A percentile compares a stretch with the other conserved stretches of the same genome.
Conservation (phyloP, 2,329 filamentous ascomycete genomes). For the Leptographium procerum region DNA sequence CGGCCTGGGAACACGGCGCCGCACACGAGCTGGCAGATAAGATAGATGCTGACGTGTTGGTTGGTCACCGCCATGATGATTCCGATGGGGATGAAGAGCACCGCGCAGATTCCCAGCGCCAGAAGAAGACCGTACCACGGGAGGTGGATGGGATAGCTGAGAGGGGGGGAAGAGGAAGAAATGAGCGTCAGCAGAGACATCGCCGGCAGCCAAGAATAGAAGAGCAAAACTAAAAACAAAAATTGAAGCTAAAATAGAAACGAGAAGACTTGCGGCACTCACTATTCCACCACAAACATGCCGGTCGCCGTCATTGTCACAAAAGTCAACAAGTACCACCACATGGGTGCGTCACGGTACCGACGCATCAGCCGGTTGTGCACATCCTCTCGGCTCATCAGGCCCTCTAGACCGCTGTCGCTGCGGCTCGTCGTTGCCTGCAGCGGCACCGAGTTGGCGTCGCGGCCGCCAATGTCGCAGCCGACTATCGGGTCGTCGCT, state of each 20-base stretch:
- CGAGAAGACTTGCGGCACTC: constrained; percentile 23
- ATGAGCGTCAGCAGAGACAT: too few relatives aligned
- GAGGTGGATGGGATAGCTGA: constrained; percentile 66
- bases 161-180: too few relatives aligned
- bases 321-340: constrained; percentile 71
- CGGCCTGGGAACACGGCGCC: constrained; percentile 73
- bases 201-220: too few relatives aligned
- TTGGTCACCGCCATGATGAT: constrained; percentile 92
- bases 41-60: constrained; percentile 75
- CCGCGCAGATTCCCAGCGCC: constrained; percentile 62
- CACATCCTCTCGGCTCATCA: constrained; percentile 65
- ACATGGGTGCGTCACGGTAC: constrained; percentile 70
- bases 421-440: constrained; percentile 3
- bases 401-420: constrained; percentile 30
- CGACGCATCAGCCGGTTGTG: constrained; percentile 74
- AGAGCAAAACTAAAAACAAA: too few relatives aligned
- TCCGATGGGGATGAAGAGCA: constrained; percentile 82
- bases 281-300: constrained; percentile 79
- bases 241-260: not conserved
- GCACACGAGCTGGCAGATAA: constrained; percentile 77
- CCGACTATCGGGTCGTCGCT: not conserved
- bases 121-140: constrained; percentile 81
- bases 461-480: not conserved
- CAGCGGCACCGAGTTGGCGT: constrained; percentile 6
- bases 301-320: constrained; percentile 65